A percentile compares a stretch with the other conserved stretches of the same genome.
These are phyloP conservation scores for Hirschioporus abietinus DNA, from an alignment of 768 basidiomycete species.

Conservation along the genomic window DNA sequence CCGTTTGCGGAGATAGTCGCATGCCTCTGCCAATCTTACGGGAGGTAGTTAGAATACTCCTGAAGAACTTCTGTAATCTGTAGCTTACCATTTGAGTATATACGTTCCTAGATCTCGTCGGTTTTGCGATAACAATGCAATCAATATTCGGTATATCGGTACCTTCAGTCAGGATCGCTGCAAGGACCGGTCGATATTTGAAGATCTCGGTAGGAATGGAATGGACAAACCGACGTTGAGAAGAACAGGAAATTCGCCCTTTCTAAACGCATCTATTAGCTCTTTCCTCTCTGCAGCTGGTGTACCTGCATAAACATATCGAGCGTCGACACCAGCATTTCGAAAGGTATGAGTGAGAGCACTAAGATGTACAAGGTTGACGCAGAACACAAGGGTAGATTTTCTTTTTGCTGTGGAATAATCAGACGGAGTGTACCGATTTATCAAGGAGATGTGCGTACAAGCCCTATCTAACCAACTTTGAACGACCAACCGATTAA, in stretches of 20 bases:
- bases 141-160: constrained; percentile 95
- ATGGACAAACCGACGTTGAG: constrained; percentile 72
- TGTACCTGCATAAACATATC: constrained; percentile 71
- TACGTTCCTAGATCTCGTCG: constrained; percentile 83
- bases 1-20: constrained; percentile 74
- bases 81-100: constrained; percentile 84
- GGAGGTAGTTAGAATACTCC: neutral
- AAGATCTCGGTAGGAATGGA: neutral
- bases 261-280: constrained; percentile 62
- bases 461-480: constrained; percentile 85
- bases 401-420: constrained; percentile 47
- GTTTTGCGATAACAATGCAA: constrained; percentile 81
- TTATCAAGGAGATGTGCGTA: constrained; percentile 29
- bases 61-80: constrained; percentile 5
- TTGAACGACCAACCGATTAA: constrained; percentile 75
- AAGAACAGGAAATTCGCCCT: constrained; percentile 75
- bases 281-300: constrained; percentile 55
- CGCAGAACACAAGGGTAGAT: constrained; percentile 91
- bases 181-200: neutral
- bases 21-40: constrained; percentile 86
- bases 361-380: constrained; percentile 75
- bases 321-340: constrained; percentile 74
- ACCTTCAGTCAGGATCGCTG: constrained; percentile 89
- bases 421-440: neutral
- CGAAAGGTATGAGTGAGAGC: constrained; percentile 71